A percentile compares a stretch with the other conserved stretches of the same genome.
Conservation (phyloP, 1,284 basidiomycete genomes). For the Pseudozyma tsukubaensis region DNA sequence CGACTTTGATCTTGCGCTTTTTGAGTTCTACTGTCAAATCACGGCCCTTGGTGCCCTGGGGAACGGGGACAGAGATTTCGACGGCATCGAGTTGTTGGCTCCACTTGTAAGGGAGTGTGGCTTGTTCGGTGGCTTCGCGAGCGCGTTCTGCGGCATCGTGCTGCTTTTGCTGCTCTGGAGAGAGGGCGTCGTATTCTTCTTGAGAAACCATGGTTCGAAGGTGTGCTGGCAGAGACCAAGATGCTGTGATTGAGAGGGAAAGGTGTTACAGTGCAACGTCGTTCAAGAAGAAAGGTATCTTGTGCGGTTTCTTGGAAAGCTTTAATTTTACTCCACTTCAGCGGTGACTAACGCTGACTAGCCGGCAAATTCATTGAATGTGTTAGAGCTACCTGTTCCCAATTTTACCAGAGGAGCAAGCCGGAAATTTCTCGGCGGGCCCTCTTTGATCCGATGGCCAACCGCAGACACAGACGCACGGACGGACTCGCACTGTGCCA, state of each 20-base stretch:
- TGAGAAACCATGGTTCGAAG: conserved; percentile 74
- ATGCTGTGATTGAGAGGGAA: too few species aligned
- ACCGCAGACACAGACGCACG: conserved; percentile 15
- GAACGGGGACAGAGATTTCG: conserved; percentile 84
- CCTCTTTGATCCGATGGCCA: conserved; percentile 25
- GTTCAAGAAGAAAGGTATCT: neutral
- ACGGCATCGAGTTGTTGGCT: conserved; percentile 88
- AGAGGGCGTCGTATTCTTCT: conserved; percentile 80
- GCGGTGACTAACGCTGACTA: too few species aligned
- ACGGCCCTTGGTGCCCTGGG: conserved; percentile 83
- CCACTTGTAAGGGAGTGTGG: conserved; percentile 90
- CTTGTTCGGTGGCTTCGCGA: conserved; percentile 83
- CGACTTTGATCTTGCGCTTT: conserved; percentile 84
- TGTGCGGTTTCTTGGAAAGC: conserved; percentile 7
- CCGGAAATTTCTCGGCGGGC: conserved; percentile 25
- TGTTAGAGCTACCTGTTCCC: too few species aligned
- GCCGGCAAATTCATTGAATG: neutral
- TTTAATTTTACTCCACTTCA: conserved; percentile 23
- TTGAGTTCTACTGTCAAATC: conserved; percentile 81
- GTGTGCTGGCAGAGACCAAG: neutral
- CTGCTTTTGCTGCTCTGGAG: conserved; percentile 79
- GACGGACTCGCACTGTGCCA: too few species aligned
- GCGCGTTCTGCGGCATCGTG: conserved; percentile 78
- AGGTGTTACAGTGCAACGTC: too few species aligned
- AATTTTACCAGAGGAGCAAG: conserved; percentile 2